Percentiles rank a stretch among this genome's conserved stretches.
Evolutionary conservation across 495 filamentous ascomycete genomes (phyloP).

Genomic region (Aspergillus nidulans): DNA sequence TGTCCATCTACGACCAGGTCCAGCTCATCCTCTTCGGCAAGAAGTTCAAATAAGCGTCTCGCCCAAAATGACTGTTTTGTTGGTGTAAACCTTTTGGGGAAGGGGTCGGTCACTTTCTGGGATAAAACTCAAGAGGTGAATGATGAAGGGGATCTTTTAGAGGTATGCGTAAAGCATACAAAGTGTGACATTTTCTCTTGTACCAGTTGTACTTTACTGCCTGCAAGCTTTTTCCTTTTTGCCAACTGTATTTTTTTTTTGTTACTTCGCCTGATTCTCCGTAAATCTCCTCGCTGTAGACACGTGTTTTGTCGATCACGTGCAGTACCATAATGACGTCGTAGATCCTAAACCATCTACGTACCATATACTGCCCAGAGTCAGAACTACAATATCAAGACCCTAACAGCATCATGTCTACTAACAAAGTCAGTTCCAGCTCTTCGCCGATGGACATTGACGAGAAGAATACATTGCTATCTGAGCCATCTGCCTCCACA

Average conservation of each 20-base stretch:
- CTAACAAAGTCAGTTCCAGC: conserved; percentile 42
- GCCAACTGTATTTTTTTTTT: conserved; percentile 25
- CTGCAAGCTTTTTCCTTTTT: conserved; percentile 46
- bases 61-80: conserved; percentile 20
- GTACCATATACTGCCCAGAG: background rate
- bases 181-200: conserved; percentile 42
- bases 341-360: background rate
- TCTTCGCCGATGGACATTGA: background rate
- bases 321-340: conserved; percentile 6
- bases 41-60: conserved; percentile 68
- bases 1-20: conserved; percentile 99
- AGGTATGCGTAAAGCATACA: conserved; percentile 48
- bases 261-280: background rate
- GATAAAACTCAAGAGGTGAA: conserved; percentile 25
- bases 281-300: background rate
- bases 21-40: conserved; percentile 99
- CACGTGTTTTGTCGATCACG: conserved; percentile 4
- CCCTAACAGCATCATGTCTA: conserved; percentile 35
- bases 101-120: conserved; percentile 27
- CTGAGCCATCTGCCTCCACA: conserved; percentile 27
- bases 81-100: conserved; percentile 25
- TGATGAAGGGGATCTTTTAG: conserved; percentile 41
- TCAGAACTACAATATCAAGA: background rate
- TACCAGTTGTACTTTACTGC: conserved; percentile 57
- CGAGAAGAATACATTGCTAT: conserved; percentile 31